Evolutionary conservation across 257 asterid species (phyloP).

Genomic region (Craterostigma plantagineum): DNA sequence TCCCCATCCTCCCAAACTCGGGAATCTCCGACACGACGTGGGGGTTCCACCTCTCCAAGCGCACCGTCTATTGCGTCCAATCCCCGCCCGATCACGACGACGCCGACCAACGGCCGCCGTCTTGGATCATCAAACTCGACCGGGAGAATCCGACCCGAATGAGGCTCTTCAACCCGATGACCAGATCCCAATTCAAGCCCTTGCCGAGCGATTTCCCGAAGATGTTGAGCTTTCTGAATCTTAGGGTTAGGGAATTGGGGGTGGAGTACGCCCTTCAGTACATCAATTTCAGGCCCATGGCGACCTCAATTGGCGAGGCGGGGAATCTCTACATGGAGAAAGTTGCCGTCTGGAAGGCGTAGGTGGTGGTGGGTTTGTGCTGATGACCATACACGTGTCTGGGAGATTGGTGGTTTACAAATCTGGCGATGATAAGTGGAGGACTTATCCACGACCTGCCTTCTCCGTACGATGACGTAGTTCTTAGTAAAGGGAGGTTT

Average conservation of each 20-base stretch:
- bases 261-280: slow-evolving; percentile 59
- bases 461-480: slow-evolving; percentile 62
- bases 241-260: slow-evolving; percentile 39
- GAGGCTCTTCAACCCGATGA: slow-evolving; percentile 49
- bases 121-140: slow-evolving; percentile 64
- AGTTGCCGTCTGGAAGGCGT: slow-evolving; percentile 31
- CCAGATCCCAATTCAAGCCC: slow-evolving; percentile 27
- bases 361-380: slow-evolving; percentile 23
- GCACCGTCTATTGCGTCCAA: slow-evolving; percentile 31
- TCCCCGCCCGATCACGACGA: slow-evolving; percentile 9
- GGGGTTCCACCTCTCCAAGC: slow-evolving; percentile 62
- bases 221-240: slow-evolving; percentile 18
- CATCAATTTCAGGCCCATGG: slow-evolving; percentile 48
- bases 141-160: slow-evolving; percentile 27
- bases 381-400: slow-evolving; percentile 53
- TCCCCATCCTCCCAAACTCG: slow-evolving; percentile 59
- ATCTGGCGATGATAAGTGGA: slow-evolving; percentile 66
- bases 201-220: slow-evolving; percentile 44
- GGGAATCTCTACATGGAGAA: slow-evolving; percentile 73
- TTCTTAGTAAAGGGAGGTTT: slow-evolving; percentile 29
- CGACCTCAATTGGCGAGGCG: slow-evolving; percentile 55
- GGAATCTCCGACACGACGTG: slow-evolving; percentile 54
- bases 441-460: slow-evolving; percentile 34
- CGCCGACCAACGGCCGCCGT: background rate
- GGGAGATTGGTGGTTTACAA: slow-evolving; percentile 56